Base-by-base conservation (phyloP, 139 green algal species). In the Coelastrella sp. region DNA sequence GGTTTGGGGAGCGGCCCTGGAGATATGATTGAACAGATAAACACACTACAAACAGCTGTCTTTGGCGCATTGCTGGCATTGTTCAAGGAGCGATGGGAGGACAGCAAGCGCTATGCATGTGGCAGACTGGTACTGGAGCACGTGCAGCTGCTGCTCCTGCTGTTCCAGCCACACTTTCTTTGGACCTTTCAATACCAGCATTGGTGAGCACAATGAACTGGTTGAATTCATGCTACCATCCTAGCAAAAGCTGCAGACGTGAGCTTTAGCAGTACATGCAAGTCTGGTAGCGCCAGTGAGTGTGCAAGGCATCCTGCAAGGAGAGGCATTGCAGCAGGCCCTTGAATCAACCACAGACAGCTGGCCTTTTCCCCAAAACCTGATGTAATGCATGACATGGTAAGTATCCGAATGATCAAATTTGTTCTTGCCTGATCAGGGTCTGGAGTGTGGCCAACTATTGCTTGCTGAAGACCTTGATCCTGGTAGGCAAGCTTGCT, bases 41-140 rank as follows among this genome's bases (percentile, higher is more conserved):
- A 93, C 17, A 89, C 78, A 4, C 65, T 93, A 1, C 73, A 87
- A 27, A 81, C 84, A 58, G 91, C 91, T n/a, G 84, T 93, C 6
- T 93, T 93, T 82, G 92, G 88, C 6, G 90, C 91, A 8, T 66
- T 94, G 0, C 89, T 89, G 11, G 92, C 90, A 0, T 68, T 94
- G 0, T 87, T 84, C 4, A 93, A 93, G 61, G 92, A 94, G 78
- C 85, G 85, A 22, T 90, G 85, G 85, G 78, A 90, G 61, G 63
- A 85, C 76, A 86, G 56, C 24, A 83, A 56, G 73, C 57, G 85
- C 19, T 90, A 84, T 70, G 27, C 75, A 20, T 19, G 19, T 70
- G 22, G 20, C 12, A 76, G 85, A 5, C 15, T 90, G 7, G 11
- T 49, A 20, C 49, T 90, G 58, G 85, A 90, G 73, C 85, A 90